These are phyloP conservation scores for Aspergillus quadrilineatus DNA, from an alignment of 2,329 filamentous ascomycete genomes.

Conservation along the genomic window DNA sequence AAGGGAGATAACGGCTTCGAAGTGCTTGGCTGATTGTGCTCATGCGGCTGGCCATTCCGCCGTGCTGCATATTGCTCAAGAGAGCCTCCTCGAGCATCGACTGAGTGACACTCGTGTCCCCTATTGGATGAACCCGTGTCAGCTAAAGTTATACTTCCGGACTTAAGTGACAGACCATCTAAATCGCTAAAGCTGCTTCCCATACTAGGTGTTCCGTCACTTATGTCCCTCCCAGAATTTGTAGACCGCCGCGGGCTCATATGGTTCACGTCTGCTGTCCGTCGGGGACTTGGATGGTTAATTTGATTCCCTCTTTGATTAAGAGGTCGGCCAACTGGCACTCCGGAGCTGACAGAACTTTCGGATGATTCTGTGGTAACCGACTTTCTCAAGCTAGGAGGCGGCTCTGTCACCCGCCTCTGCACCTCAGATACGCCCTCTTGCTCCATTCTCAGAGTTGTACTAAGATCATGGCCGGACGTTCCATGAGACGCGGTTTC, in stretches of 20 bases:
- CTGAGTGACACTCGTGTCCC: conserved; percentile 63
- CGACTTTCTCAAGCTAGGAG: conserved; percentile 20
- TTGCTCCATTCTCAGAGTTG: conserved; percentile 42
- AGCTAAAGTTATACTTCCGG: not conserved
- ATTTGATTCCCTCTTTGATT: conserved; percentile 21
- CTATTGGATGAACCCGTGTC: conserved; percentile 5
- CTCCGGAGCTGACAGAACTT: conserved; percentile 41
- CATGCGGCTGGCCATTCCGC: conserved; percentile 50
- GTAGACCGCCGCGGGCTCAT: conserved; percentile 47
- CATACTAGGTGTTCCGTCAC: conserved; percentile 61
- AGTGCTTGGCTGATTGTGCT: conserved; percentile 55
- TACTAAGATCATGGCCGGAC: conserved; percentile 37
- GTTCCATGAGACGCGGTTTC: conserved; percentile 21
- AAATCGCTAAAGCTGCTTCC: conserved; percentile 66
- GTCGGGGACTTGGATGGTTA: conserved; percentile 41
- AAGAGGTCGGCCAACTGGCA: conserved; percentile 25
- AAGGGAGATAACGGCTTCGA: conserved; percentile 50
- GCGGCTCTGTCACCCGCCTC: conserved; percentile 28
- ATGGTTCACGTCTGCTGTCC: conserved; percentile 50
- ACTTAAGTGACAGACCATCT: conserved; percentile 47
- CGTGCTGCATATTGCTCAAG: conserved; percentile 61
- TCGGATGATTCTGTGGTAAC: conserved; percentile 32
- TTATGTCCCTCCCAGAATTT: conserved; percentile 44
- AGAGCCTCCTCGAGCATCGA: conserved; percentile 64
- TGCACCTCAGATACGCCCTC: conserved; percentile 29